Evolutionary conservation across 2,329 filamentous ascomycete genomes (phyloP).

Genomic region (Seiridium cupressi): DNA sequence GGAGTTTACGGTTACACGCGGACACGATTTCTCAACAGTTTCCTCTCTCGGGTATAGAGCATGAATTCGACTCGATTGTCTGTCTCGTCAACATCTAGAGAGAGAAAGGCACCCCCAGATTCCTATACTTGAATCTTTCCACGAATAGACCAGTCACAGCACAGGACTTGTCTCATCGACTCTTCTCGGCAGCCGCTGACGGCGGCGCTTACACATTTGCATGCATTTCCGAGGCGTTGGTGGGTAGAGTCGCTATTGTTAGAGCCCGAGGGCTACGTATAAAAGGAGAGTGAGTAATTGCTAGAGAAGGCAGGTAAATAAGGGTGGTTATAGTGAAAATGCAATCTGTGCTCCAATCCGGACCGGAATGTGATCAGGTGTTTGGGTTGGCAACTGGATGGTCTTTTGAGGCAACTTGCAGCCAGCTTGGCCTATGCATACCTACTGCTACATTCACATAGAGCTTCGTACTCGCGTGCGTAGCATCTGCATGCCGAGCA

Average conservation of each 20-base stretch:
- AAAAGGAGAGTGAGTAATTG: background rate
- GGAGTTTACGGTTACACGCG: conserved; percentile 23
- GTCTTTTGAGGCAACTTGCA: background rate
- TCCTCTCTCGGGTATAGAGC: conserved; percentile 10
- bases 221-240: conserved; percentile 6
- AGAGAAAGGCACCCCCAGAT: background rate
- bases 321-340: background rate
- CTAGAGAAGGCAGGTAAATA: background rate
- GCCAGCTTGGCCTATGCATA: background rate
- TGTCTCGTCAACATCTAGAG: background rate
- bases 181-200: background rate
- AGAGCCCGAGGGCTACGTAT: too few species aligned
- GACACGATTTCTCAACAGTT: conserved; percentile 15
- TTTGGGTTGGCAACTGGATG: background rate
- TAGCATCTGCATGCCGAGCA: background rate
- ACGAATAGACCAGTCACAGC: background rate
- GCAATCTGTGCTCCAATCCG: background rate
- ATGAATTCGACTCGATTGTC: background rate
- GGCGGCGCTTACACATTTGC: background rate
- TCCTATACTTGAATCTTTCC: background rate
- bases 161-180: background rate
- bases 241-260: conserved; percentile 1
- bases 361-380: too few species aligned
- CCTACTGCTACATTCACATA: background rate
- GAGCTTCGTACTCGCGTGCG: background rate